A percentile compares a stretch with the other conserved stretches of the same genome.
These are phyloP conservation scores for Ophiostoma ips DNA, from an alignment of 2,329 filamentous ascomycete species.

Conservation along the genomic window DNA sequence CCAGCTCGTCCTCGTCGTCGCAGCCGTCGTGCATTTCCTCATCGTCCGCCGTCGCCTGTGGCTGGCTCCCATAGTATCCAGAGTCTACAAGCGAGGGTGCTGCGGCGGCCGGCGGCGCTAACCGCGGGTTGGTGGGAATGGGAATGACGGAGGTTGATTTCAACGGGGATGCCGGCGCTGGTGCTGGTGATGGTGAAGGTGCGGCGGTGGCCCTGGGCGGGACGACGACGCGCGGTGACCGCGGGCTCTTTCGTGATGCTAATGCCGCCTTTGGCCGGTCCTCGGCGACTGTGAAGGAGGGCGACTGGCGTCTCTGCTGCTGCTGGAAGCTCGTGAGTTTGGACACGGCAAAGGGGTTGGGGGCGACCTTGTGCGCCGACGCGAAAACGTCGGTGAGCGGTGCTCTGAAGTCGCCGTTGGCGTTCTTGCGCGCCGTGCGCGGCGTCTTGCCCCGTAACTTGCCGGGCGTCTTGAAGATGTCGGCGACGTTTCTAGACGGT, in stretches of 20 bases:
- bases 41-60: conserved; percentile 32
- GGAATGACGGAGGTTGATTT: background rate
- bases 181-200: background rate
- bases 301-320: conserved; percentile 27
- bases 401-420: conserved; percentile 43
- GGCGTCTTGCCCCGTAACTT: conserved; percentile 74
- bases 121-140: background rate
- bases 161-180: background rate
- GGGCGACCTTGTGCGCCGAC: conserved; percentile 37
- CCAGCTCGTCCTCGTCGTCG: conserved; percentile 17
- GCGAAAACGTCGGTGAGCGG: conserved; percentile 47
- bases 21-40: conserved; percentile 10
- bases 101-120: background rate
- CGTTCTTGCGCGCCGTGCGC: conserved; percentile 50
- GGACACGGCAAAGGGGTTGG: conserved; percentile 37
- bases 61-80: conserved; percentile 58
- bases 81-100: conserved; percentile 42
- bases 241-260: conserved; percentile 16
- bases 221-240: conserved; percentile 14
- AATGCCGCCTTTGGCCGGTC: conserved; percentile 24
- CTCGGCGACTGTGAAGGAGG: conserved; percentile 38
- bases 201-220: conserved; percentile 5
- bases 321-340: conserved; percentile 30
- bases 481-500: conserved; percentile 60
- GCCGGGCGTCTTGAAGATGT: conserved; percentile 90